Evolutionary conservation across 2,329 filamentous ascomycete genomes (phyloP), one percentile per base, ranked within the genome.

Genomic region (Arthrocladium fulminans): DNA sequence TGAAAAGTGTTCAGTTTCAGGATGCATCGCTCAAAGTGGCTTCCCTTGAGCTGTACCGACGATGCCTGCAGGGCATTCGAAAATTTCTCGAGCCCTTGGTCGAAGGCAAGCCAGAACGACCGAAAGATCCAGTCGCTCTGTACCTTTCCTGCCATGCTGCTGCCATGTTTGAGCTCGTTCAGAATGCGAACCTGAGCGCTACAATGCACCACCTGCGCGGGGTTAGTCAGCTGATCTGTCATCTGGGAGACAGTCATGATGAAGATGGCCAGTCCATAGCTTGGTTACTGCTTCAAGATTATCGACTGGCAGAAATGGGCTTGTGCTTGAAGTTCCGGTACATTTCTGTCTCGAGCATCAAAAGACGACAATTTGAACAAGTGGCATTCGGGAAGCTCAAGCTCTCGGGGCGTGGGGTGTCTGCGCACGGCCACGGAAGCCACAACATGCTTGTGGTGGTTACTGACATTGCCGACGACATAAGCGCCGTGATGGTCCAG

Each of bases 71-170:
- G n/a, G 32, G 35, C 10, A 47, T 48, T 13, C 23, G 50, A 23
- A 43, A 20, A 25, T 23, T 19, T n/a, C n/a, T 52, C 24, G 42
- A 41, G n/a, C 41, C 35, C 8, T 20, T 52, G 34, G 19, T 39
- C 12, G n/a, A 15, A 24, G 34, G 30, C 10, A 32, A 27, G 6
- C 6, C 23, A 7, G 39, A 38, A 17, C 19, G 29, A 12, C 19
- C 38, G 2, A 49, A 38, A 12, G 35, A 46, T 17, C 12, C 35
- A 23, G 41, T 50, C 17, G 20, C 44, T 13, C 25, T 47, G 27
- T 40, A 50, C 20, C 30, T 50, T 13, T 34, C 50, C 3, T 52
- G 50, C 27, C 50, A 50, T 42, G 50, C 34, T 25, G 50, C 50
- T 9, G 47, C 50, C 3, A 44, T 52, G 42, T 52, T 32, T 29